A percentile compares a stretch with the other conserved stretches of the same genome.
Conservation (phyloP, 2,329 filamentous ascomycete genomes). For the Emergomyces orientalis region DNA sequence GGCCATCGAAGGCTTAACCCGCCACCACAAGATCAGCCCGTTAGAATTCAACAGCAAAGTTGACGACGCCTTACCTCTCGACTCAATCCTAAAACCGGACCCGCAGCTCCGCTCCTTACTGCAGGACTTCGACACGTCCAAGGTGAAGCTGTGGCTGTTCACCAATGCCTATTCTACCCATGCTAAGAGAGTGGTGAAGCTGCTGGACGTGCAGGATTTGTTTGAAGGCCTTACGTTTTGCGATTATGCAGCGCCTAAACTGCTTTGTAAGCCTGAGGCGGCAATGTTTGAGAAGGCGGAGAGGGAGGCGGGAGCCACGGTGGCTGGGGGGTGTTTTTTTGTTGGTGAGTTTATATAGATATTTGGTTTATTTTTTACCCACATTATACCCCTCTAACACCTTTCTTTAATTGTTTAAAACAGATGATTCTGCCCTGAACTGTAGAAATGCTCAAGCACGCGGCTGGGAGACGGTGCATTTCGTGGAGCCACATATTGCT, state of each 20-base stretch:
- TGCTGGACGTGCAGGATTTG: constrained; percentile 74
- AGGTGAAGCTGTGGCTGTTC: constrained; percentile 85
- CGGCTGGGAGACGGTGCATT: constrained; percentile 79
- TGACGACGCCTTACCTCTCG: constrained; percentile 85
- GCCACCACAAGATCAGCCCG: constrained; percentile 90
- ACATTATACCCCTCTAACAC: constrained; percentile 4
- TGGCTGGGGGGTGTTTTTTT: constrained; percentile 66
- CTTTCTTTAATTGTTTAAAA: not conserved
- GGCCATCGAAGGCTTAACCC: constrained; percentile 89
- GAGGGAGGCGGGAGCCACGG: constrained; percentile 58
- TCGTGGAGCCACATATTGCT: constrained; percentile 66
- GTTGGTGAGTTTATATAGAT: constrained; percentile 56
- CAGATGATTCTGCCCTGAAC: constrained; percentile 82
- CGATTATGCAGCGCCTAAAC: constrained; percentile 63
- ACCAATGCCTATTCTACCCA: constrained; percentile 95
- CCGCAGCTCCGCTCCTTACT: constrained; percentile 65
- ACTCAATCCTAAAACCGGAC: constrained; percentile 72
- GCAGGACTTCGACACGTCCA: constrained; percentile 68
- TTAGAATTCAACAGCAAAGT: constrained; percentile 91
- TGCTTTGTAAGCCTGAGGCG: constrained; percentile 78
- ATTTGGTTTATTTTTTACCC: not conserved
- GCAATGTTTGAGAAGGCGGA: constrained; percentile 86
- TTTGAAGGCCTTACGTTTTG: constrained; percentile 96
- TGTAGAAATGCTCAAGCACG: constrained; percentile 65
- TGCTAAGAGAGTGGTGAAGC: constrained; percentile 66